These are phyloP conservation scores for Entonaema liquescens DNA, from an alignment of 495 filamentous ascomycete genomes.

Conservation along the genomic window DNA sequence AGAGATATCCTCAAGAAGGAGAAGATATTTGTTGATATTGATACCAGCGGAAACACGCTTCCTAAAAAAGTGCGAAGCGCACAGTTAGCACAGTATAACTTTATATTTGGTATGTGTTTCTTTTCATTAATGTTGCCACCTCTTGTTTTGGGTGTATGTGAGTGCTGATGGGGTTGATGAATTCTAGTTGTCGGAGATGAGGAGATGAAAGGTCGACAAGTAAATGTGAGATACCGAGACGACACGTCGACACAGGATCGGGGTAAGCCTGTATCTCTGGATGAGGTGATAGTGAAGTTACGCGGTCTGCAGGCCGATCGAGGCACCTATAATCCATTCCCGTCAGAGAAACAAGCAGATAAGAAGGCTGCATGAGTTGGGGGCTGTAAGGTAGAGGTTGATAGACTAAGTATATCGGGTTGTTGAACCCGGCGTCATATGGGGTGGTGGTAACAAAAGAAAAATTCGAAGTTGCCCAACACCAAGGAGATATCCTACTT, in stretches of 20 bases:
- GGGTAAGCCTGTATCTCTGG: conserved; percentile 71
- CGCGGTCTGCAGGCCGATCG: conserved; percentile 71
- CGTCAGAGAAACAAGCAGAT: conserved; percentile 38
- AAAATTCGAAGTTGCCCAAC: not conserved
- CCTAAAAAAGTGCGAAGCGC: conserved; percentile 94
- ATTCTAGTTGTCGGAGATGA: conserved; percentile 79
- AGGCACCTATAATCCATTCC: conserved; percentile 62
- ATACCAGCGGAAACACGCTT: conserved; percentile 89
- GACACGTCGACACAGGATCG: conserved; percentile 81
- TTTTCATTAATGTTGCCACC: not conserved
- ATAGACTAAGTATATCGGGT: conserved; percentile 2
- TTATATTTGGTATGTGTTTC: conserved; percentile 74
- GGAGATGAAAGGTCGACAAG: conserved; percentile 76
- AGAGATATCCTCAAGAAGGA: conserved; percentile 65
- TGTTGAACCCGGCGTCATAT: not conserved
- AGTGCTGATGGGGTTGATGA: conserved; percentile 14
- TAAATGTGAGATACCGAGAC: conserved; percentile 93
- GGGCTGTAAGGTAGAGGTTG: not conserved
- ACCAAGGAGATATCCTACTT: not conserved
- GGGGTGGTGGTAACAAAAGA: not conserved
- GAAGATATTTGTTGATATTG: conserved; percentile 83
- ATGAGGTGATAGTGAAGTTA: conserved; percentile 81
- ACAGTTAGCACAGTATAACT: conserved; percentile 90
- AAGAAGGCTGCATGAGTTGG: conserved; percentile 18
- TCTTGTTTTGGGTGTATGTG: not conserved